Base-by-base conservation (phyloP, 768 basidiomycete species). In the Leccinum arenicola region DNA sequence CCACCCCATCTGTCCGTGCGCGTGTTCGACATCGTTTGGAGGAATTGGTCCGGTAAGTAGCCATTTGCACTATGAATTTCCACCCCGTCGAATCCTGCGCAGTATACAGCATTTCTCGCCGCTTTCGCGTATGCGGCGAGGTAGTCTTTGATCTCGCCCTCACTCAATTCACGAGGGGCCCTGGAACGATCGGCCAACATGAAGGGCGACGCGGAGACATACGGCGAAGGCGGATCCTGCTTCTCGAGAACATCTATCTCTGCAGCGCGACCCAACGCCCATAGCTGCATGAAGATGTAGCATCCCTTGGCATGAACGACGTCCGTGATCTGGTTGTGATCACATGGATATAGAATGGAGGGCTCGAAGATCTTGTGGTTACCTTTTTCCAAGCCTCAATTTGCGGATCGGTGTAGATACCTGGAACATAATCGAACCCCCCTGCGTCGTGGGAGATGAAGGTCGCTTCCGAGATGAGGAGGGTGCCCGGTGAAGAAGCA, bases 261-360 rank as follows among this genome's bases (percentile, higher is more conserved):
- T 0, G 82, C 80, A 0, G 75, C 63, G 1, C 85, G 21, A 38
- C 36, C 36, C 36, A 38, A 7, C 36, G 36, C 36, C 15, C 36
- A 17, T 17, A 38, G 15, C 36, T 48, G 47, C 21, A 48, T 21
- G 47, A 45, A 45, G 19, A 45, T 45, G 43, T 21, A 48, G 0
- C 77, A 81, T 2, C 77, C 78, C 54, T 80, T 75, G 1, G 76
- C 77, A 61, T 88, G 86, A 0, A 87, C 85, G 0, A 77, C 78
- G n/a, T 82, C 77, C 12, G 80, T 82, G 19, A 91, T 69, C 83
- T 84, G 49, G 36, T 25, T 10, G 43, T 45, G 7, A 47, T 50
- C 4, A 19, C 23, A 40, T 40, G 9, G 15, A 48, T 12, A 45
- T 6, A 7, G 14, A 15, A n/a, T 23, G 45, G 1, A 19, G 21